These are phyloP conservation scores for Chlamydomonas sphaeroides DNA, from an alignment of 139 green algal genomes.

Conservation along the genomic window DNA sequence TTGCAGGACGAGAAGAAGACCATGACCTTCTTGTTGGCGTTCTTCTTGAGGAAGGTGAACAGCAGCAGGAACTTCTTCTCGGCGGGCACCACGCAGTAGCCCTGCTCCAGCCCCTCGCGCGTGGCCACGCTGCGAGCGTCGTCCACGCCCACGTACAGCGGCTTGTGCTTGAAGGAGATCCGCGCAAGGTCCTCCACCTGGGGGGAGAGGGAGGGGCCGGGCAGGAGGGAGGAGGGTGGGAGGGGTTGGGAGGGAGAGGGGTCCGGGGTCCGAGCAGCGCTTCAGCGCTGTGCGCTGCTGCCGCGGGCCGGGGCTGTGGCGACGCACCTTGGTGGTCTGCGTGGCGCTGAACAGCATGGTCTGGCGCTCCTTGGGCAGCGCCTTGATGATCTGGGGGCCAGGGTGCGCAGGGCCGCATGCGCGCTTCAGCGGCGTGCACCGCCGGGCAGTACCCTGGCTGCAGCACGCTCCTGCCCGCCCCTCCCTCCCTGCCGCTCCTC, in stretches of 20 bases:
- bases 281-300: too few species aligned
- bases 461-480: too few species aligned
- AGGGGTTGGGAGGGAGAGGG: too few species aligned
- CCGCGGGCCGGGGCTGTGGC: not conserved
- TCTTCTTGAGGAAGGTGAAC: constrained; percentile 99
- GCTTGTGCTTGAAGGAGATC: constrained; percentile 92
- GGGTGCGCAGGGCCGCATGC: too few species aligned
- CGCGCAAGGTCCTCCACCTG: constrained; percentile 96
- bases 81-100: constrained; percentile 92
- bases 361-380: constrained; percentile 96
- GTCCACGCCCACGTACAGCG: constrained; percentile 97
- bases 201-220: not conserved
- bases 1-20: constrained; percentile 98
- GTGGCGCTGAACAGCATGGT: constrained; percentile 98
- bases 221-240: too few species aligned
- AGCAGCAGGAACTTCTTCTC: constrained; percentile 96
- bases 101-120: constrained; percentile 94
- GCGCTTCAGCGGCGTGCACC: too few species aligned
- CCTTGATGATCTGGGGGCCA: constrained; percentile 85
- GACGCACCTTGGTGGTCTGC: constrained; percentile 93
- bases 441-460: too few species aligned
- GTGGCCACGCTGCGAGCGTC: constrained; percentile 80
- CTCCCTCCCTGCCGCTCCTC: not conserved
- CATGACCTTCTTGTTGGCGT: constrained; percentile 99
- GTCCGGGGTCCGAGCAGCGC: too few species aligned